Evolutionary conservation across 164 flowering plant species (phyloP).

Genomic region (Vitis labrusca): DNA sequence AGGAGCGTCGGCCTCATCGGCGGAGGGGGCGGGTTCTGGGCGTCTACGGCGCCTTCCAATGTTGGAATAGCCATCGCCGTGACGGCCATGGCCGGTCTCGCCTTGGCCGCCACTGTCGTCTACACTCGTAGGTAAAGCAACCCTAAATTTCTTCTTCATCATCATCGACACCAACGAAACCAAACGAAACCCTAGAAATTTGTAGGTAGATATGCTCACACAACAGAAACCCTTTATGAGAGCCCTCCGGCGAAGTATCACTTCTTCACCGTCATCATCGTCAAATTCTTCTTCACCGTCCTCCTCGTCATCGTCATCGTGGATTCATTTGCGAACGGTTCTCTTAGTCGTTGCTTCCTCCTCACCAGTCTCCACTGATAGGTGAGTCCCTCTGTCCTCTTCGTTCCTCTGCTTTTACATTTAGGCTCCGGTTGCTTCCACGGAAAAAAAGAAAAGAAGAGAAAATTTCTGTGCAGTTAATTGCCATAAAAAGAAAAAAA

Average conservation of each 20-base stretch:
- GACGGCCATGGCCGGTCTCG: conserved; percentile 71
- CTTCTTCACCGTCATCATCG: conserved; percentile 35
- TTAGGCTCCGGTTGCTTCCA: not conserved
- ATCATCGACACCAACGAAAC: not conserved
- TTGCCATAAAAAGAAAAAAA: too few relatives aligned
- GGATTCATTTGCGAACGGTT: conserved; percentile 72
- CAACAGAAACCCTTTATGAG: conserved; percentile 36
- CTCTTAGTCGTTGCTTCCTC: conserved; percentile 55
- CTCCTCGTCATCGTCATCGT: conserved; percentile 51
- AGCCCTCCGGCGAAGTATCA: conserved; percentile 53
- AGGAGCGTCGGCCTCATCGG: conserved; percentile 9
- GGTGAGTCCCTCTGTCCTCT: conserved; percentile 45
- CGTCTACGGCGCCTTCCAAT: conserved; percentile 14
- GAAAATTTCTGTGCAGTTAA: too few relatives aligned
- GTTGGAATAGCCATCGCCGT: conserved; percentile 45
- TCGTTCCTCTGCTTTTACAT: not conserved
- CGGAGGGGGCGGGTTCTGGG: conserved; percentile 30
- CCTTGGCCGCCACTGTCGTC: conserved; percentile 62
- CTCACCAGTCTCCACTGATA: conserved; percentile 45
- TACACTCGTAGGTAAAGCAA: conserved; percentile 56
- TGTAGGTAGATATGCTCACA: conserved; percentile 11
- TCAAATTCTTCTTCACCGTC: conserved; percentile 33
- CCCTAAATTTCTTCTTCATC: not conserved
- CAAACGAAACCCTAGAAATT: not conserved
- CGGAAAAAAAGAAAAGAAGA: too few relatives aligned